These are phyloP conservation scores for Cordyceps militaris DNA, from an alignment of 2,329 filamentous ascomycete species.

Conservation along the genomic window DNA sequence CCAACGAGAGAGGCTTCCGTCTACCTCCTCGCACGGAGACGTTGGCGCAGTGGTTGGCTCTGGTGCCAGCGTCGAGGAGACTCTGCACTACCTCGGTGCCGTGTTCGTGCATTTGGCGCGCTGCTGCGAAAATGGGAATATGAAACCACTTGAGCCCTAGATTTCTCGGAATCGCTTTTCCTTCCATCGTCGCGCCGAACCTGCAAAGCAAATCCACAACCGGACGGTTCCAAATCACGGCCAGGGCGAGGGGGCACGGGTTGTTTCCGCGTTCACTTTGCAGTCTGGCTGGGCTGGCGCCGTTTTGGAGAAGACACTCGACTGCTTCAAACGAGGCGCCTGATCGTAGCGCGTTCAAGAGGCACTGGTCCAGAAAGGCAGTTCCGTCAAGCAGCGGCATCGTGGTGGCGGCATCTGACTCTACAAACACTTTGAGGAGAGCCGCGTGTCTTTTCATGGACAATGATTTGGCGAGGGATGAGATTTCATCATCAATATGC, in stretches of 20 bases:
- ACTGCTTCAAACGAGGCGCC: background rate
- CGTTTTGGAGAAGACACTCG: background rate
- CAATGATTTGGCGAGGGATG: background rate
- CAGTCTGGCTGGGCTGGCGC: background rate
- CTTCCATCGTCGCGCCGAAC: background rate
- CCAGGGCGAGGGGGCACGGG: background rate
- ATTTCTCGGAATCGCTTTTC: background rate
- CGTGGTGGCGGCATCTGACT: background rate
- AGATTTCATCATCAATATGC: background rate
- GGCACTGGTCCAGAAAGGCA: background rate
- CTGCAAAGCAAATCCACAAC: background rate
- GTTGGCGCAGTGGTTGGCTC: background rate
- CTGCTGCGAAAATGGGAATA: background rate
- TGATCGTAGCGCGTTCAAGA: background rate
- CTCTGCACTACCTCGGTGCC: background rate
- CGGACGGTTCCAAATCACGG: background rate
- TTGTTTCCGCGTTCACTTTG: conserved; percentile 1
- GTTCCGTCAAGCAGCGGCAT: background rate
- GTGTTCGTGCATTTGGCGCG: conserved; percentile 2
- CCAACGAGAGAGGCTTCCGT: background rate
- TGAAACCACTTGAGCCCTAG: background rate
- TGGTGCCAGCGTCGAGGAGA: background rate
- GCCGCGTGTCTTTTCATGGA: background rate
- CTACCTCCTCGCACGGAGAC: conserved; percentile 2
- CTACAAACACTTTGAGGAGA: background rate